Conservation (phyloP, 169 alveolate species). For the Babesia gibsoni region DNA sequence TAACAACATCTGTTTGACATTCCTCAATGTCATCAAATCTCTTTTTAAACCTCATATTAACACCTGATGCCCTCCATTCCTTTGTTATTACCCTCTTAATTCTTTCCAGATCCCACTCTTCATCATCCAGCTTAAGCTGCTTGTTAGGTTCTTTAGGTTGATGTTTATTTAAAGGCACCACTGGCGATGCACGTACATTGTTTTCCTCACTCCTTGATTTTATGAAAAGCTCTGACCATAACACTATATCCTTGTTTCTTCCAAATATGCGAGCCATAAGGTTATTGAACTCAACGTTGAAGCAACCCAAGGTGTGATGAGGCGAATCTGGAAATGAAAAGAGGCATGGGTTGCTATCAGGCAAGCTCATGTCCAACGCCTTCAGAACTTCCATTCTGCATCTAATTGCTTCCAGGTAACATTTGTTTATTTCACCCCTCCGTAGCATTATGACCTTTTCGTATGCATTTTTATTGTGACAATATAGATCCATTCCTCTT, state of each 20-base stretch:
- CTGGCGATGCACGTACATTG: background rate
- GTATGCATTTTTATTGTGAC: background rate
- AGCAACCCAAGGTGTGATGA: background rate
- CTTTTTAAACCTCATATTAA: constrained; percentile 12
- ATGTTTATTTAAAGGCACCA: background rate
- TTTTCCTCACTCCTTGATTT: too few relatives aligned
- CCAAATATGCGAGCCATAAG: background rate
- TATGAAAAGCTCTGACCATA: background rate
- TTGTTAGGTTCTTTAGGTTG: background rate
- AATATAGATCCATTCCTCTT: background rate
- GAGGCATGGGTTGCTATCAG: background rate
- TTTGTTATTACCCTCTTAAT: background rate
- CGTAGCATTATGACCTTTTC: background rate
- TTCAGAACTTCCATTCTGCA: background rate
- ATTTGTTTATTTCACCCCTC: constrained; percentile 1
- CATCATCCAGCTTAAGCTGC: background rate
- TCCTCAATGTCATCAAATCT: constrained; percentile 1
- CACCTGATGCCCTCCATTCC: background rate
- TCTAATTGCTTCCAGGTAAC: background rate
- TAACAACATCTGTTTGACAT: constrained; percentile 60
- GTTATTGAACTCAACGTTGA: background rate
- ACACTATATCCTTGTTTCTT: background rate
- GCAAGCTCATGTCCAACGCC: background rate
- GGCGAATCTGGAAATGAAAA: background rate
- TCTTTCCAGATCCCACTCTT: constrained; percentile 19